Percentiles rank a stretch among this genome's conserved stretches.
Evolutionary conservation across 208 protist genomes (phyloP).

Genomic region (Leishmania tropica): DNA sequence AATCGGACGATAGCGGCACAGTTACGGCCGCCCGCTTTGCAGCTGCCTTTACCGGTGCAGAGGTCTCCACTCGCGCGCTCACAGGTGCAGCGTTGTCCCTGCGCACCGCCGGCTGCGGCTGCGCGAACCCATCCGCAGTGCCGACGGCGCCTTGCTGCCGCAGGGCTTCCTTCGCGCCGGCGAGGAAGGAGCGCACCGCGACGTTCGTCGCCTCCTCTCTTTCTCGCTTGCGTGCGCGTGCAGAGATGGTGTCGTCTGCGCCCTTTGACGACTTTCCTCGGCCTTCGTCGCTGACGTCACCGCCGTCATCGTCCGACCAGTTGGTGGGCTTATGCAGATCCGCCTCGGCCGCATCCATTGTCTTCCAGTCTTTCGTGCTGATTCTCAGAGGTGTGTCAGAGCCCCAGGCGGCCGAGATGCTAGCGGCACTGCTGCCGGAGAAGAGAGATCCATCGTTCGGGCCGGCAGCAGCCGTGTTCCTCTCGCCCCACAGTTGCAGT

Average conservation of each 20-base stretch:
- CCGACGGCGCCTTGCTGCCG: slow-evolving; percentile 4
- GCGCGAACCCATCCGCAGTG: neutral
- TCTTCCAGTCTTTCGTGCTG: slow-evolving; percentile 57
- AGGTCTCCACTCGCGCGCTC: neutral
- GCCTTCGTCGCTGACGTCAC: slow-evolving; percentile 6
- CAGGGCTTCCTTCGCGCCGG: slow-evolving; percentile 8
- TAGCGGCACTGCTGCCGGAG: neutral
- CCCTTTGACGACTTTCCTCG: neutral
- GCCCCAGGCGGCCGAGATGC: slow-evolving; percentile 21
- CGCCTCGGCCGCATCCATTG: slow-evolving; percentile 44
- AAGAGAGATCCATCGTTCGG: neutral
- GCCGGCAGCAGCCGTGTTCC: slow-evolving; percentile 1
- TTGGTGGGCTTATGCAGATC: slow-evolving; percentile 31
- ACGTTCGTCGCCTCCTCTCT: slow-evolving; percentile 23
- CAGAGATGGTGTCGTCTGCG: neutral
- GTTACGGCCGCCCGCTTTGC: neutral
- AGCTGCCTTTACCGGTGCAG: neutral
- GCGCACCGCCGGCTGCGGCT: neutral
- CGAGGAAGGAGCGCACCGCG: slow-evolving; percentile 11
- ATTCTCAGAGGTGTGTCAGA: slow-evolving; percentile 22
- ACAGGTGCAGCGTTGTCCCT: neutral
- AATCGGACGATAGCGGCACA: neutral
- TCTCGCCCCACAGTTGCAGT: slow-evolving; percentile 32
- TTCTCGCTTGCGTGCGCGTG: slow-evolving; percentile 15
- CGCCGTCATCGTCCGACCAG: slow-evolving; percentile 27